Base-by-base conservation (phyloP, 2,329 filamentous ascomycete species). In the Rhinocladiella similis region DNA sequence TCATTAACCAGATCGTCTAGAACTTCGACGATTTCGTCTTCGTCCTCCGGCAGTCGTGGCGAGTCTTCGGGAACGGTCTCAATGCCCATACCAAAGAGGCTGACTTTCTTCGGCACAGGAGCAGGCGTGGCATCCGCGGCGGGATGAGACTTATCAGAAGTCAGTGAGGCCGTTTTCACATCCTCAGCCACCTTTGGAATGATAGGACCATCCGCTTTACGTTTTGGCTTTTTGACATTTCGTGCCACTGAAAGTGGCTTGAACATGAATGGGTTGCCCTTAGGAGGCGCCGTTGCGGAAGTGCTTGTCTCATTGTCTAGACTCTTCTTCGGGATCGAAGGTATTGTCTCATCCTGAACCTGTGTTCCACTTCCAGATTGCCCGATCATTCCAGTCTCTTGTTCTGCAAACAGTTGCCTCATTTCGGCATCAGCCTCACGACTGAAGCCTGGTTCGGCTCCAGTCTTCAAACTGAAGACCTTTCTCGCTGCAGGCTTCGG, bases 261-360 rank as follows among this genome's bases (percentile, higher is more conserved):
- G 72, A 97, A 97, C 84, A 91, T 89, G 72, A 92, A 83, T 12
- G 91, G 84, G 65, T 92, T 94, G 18, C 89, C 89, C 66, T 84
- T 84, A 66, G 84, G 79, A 41, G 81, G 80, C 19, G 69, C 63
- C 36, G 72, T 68, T 4, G 67, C 49, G 81, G 79, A 65, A 83
- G 80, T 29, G 77, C 74, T n/a, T 80, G 79, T 45, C 73, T 73
- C 16, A 70, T 65, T 64, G 58, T 74, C 77, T 9, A 78, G 6
- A 19, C n/a, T 75, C n/a, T 76, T 65, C 48, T 56, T 56, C 9
- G 59, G 50, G n/a, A 56, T 35, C 6, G 56, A 33, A 33, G 54
- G 52, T 59, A 54, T 53, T 5, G 56, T 60, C 46, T 63, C 49
- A 39, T 56, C 56, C 29, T 42, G 18, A 2, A 58, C 54, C 41